Conservation (phyloP, 768 basidiomycete species). For the Lentinus tigrinus region DNA sequence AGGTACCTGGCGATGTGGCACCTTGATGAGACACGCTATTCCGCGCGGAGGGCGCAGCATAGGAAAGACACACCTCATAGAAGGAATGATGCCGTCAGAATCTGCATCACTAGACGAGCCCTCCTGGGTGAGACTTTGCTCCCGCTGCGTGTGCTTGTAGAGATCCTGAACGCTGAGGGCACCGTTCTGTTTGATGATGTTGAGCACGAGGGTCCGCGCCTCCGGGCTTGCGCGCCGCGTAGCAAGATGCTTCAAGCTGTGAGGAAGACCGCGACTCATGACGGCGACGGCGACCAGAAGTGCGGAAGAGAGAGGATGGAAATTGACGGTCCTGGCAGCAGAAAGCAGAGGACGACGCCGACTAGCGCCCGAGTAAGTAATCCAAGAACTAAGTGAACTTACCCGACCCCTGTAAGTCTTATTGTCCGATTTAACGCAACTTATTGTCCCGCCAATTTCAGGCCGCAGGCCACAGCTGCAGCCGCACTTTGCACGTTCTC, state of each 20-base stretch:
- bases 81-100: constrained; percentile 50
- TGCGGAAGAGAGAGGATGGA: background rate
- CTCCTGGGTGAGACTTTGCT: constrained; percentile 1
- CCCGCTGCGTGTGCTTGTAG: constrained; percentile 21
- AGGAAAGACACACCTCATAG: constrained; percentile 43
- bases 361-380: too few species aligned
- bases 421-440: too few species aligned
- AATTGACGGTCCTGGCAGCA: too few species aligned
- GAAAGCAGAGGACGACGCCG: too few species aligned
- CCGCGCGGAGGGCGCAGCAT: background rate
- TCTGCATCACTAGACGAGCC: constrained; percentile 4
- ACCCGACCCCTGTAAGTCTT: too few species aligned
- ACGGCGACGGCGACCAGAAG: background rate
- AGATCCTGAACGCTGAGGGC: constrained; percentile 29
- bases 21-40: background rate
- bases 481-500: background rate
- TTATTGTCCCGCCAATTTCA: too few species aligned
- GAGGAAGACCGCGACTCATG: background rate
- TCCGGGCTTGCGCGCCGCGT: constrained; percentile 10
- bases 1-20: constrained; percentile 43
- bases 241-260: background rate
- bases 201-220: constrained; percentile 26
- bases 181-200: constrained; percentile 19
- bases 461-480: background rate
- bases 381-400: too few species aligned